Conservation (phyloP, 352 stramenopile genomes). For the Sclerospora graminicola region DNA sequence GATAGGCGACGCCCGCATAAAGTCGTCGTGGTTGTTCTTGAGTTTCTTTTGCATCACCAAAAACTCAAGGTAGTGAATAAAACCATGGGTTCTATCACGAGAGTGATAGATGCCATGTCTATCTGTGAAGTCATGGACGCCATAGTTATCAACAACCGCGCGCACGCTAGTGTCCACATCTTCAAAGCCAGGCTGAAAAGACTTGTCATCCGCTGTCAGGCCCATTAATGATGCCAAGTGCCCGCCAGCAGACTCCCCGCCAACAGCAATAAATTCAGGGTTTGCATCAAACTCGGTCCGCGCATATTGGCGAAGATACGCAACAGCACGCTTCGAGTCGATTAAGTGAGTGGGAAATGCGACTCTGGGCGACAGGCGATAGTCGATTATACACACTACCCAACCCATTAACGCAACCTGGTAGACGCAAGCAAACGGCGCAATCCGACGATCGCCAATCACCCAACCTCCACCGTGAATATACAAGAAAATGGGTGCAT, state of each 20-base stretch:
- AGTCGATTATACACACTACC: conserved; percentile 64
- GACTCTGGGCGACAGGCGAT: conserved; percentile 47
- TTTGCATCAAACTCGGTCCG: conserved; percentile 26
- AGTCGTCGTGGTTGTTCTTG: conserved; percentile 32
- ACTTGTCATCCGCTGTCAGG: conserved; percentile 35
- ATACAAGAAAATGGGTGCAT: conserved; percentile 56
- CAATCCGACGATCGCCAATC: conserved; percentile 38
- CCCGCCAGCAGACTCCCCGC: conserved; percentile 49
- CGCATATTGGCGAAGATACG: conserved; percentile 35
- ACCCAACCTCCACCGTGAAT: conserved; percentile 62
- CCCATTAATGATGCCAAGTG: conserved; percentile 42
- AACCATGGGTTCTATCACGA: conserved; percentile 28
- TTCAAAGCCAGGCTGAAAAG: conserved; percentile 46
- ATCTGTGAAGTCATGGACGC: conserved; percentile 50
- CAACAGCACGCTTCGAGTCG: conserved; percentile 50
- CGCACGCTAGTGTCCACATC: conserved; percentile 50
- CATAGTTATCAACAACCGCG: conserved; percentile 45
- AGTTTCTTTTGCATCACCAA: conserved; percentile 55
- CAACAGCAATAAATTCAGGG: conserved; percentile 45
- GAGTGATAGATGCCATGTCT: conserved; percentile 42
- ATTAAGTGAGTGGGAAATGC: conserved; percentile 53
- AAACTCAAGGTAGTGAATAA: conserved; percentile 41
- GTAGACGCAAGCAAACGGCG: conserved; percentile 41
- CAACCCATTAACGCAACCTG: conserved; percentile 45
- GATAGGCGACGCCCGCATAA: conserved; percentile 41